These are phyloP conservation scores for Bipolaris zeicola DNA, from an alignment of 2,329 filamentous ascomycete species.

Conservation along the genomic window DNA sequence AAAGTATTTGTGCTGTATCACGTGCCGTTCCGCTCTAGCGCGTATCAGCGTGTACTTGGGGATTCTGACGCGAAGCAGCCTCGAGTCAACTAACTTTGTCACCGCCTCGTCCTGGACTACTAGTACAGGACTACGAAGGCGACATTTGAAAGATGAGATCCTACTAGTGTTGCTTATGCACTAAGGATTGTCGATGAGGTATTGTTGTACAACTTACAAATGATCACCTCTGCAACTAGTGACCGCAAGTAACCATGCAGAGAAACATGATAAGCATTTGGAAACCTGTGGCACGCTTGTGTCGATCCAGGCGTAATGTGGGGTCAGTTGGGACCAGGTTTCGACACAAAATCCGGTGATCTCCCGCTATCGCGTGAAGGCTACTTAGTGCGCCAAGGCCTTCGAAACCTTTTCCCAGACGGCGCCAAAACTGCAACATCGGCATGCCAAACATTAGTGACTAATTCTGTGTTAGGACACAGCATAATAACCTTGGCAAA, in stretches of 20 bases:
- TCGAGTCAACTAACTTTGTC: neutral
- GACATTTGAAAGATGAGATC: neutral
- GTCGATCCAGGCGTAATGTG: constrained; percentile 6
- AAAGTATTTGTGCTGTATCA: neutral
- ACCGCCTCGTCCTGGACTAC: neutral
- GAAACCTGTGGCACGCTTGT: neutral
- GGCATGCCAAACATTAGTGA: constrained; percentile 32
- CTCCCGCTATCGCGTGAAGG: constrained; percentile 20
- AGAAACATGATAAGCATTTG: neutral
- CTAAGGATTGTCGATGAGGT: neutral
- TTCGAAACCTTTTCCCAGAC: constrained; percentile 42
- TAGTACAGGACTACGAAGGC: neutral
- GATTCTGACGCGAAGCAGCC: neutral
- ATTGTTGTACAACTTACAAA: neutral
- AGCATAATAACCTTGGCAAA: constrained; percentile 22
- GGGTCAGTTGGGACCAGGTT: constrained; percentile 17
- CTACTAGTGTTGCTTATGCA: neutral
- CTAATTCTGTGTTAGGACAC: constrained; percentile 10
- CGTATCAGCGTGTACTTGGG: neutral
- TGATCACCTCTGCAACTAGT: neutral
- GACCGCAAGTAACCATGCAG: neutral
- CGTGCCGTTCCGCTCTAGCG: constrained; percentile 1
- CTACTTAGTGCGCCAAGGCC: constrained; percentile 32
- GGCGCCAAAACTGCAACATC: constrained; percentile 38
- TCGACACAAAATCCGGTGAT: constrained; percentile 29